Evolutionary conservation across 768 basidiomycete genomes (phyloP).

Genomic region (Leccinum barrowsii): DNA sequence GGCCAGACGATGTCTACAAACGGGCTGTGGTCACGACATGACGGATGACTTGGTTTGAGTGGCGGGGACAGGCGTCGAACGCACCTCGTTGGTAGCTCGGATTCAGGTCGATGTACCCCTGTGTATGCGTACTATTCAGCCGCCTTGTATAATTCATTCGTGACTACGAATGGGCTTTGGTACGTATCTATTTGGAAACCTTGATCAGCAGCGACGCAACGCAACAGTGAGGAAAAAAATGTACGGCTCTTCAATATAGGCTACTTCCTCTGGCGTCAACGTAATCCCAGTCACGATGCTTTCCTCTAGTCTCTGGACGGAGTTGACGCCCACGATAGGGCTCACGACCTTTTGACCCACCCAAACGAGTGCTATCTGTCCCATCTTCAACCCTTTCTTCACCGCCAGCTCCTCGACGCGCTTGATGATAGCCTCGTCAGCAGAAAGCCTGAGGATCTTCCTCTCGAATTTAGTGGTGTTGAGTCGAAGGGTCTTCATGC

Average conservation of each 20-base stretch:
- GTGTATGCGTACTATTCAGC: neutral
- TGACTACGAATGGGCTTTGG: conserved; percentile 21
- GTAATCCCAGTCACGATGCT: conserved; percentile 24
- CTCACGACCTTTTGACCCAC: conserved; percentile 37
- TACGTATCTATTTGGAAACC: conserved; percentile 13
- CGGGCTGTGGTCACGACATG: neutral
- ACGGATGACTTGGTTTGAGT: neutral
- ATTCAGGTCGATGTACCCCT: conserved; percentile 40
- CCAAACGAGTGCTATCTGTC: conserved; percentile 46
- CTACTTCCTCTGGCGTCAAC: conserved; percentile 30
- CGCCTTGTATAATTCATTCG: neutral
- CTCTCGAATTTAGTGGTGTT: conserved; percentile 18
- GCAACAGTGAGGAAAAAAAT: neutral
- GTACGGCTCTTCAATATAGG: conserved; percentile 31
- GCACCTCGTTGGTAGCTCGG: conserved; percentile 72
- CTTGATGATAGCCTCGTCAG: conserved; percentile 34
- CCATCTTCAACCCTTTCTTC: conserved; percentile 40
- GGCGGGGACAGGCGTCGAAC: conserved; percentile 7
- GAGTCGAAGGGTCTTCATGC: conserved; percentile 23
- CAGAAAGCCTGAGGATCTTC: conserved; percentile 20
- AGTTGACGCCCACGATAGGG: conserved; percentile 43
- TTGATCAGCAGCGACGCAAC: neutral
- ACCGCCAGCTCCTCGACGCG: conserved; percentile 41
- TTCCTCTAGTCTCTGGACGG: conserved; percentile 29
- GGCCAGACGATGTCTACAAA: conserved; percentile 75